phyloP scores from a whole-genome alignment of 352 stramenopile genomes.

The Phytophthora palmivora region DNA sequence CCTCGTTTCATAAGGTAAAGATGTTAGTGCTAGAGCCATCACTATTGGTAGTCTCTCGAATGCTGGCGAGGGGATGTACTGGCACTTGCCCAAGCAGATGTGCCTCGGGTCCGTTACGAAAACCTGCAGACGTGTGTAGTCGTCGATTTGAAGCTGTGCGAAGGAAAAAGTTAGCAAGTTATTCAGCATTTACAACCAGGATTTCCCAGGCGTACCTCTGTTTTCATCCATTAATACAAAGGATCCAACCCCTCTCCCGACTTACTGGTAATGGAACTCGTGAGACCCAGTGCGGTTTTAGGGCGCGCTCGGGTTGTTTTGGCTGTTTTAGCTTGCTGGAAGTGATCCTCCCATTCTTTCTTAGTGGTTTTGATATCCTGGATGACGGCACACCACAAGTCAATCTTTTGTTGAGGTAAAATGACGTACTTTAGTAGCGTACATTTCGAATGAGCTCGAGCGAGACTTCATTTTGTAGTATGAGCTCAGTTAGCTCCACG shows the following conservation, averaged over 20 bases:
- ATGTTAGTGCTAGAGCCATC: slow-evolving; percentile 49
- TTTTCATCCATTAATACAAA: slow-evolving; percentile 9
- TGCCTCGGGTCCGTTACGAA: slow-evolving; percentile 52
- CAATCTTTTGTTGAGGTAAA: not conserved
- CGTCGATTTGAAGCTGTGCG: slow-evolving; percentile 30
- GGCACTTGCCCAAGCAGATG: slow-evolving; percentile 44
- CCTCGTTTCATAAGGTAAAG: slow-evolving; percentile 59
- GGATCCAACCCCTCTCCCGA: not conserved
- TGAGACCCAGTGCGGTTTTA: slow-evolving; percentile 59
- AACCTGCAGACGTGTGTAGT: slow-evolving; percentile 65
- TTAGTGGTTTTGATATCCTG: slow-evolving; percentile 85
- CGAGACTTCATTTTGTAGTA: slow-evolving; percentile 86
- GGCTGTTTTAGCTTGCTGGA: slow-evolving; percentile 56
- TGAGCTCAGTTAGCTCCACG: slow-evolving; percentile 83
- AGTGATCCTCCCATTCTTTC: slow-evolving; percentile 75
- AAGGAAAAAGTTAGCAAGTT: slow-evolving; percentile 3
- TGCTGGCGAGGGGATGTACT: slow-evolving; percentile 39
- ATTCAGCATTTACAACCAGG: not conserved
- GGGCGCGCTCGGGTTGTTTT: slow-evolving; percentile 50
- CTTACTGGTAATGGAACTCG: slow-evolving; percentile 13
- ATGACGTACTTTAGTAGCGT: slow-evolving; percentile 7
- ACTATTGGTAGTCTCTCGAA: slow-evolving; percentile 20
- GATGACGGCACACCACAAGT: not conserved
- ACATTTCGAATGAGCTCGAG: slow-evolving; percentile 86
- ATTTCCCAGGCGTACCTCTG: slow-evolving; percentile 19